phyloP scores from a whole-genome alignment of 108 stramenopile species.

The Pseudonitzschia multiseries region DNA sequence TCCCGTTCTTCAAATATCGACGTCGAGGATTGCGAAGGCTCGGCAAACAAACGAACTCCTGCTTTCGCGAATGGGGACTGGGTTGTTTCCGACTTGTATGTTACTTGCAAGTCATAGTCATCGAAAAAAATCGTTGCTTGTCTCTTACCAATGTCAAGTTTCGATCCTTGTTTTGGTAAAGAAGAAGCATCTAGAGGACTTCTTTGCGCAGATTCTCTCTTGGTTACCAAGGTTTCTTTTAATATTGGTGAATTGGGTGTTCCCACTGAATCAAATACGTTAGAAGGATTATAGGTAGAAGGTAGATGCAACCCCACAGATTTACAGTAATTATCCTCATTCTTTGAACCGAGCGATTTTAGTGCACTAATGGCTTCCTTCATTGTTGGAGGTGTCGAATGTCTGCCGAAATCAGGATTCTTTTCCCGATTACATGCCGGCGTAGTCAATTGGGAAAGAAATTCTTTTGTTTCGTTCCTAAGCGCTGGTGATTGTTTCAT shows the following conservation, averaged over 20 bases:
- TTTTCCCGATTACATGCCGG: neutral
- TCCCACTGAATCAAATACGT: conserved; percentile 3
- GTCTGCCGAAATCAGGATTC: neutral
- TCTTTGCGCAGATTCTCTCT: neutral
- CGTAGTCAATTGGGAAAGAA: conserved; percentile 1
- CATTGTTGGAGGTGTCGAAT: conserved; percentile 19
- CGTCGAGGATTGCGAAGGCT: neutral
- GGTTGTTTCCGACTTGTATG: neutral
- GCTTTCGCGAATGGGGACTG: neutral
- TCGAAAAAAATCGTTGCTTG: neutral
- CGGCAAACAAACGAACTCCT: neutral
- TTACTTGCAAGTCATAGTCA: neutral
- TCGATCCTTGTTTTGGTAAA: neutral
- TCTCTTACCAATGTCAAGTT: neutral
- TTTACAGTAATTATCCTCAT: neutral
- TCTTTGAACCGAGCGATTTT: conserved; percentile 2
- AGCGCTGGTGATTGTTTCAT: neutral
- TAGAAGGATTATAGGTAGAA: neutral
- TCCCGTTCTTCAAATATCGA: neutral
- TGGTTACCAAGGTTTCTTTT: neutral
- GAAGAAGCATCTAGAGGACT: neutral
- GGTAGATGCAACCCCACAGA: conserved; percentile 1
- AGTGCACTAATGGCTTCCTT: conserved; percentile 29
- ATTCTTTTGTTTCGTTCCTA: neutral
- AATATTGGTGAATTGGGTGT: neutral